Base-by-base conservation (phyloP, 2,329 filamentous ascomycete species). In the Cryphonectria parasitica region DNA sequence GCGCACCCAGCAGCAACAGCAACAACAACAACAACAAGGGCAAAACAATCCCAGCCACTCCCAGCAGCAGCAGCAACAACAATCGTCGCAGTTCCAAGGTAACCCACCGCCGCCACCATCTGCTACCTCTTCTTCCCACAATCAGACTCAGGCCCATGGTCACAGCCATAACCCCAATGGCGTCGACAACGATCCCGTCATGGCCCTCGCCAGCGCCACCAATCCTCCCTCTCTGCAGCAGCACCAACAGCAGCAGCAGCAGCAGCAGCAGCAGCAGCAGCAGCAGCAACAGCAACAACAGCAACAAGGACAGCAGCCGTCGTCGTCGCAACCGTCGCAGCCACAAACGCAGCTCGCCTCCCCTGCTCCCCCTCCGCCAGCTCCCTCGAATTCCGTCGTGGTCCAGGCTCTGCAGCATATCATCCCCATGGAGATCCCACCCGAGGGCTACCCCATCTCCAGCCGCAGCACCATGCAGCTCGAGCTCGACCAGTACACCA, bases 401-500 rank as follows among this genome's bases (percentile, higher is more conserved):
- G 61, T 71, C 43, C 69, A 71, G 36, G 63, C 66, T 17, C 64
- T 71, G 61, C 63, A 63, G 25, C 67, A 58, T 11, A 61, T 69
- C 25, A 61, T 72, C n/a, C 43, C 68, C 19, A 72, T 72, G 71
- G 78, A 80, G 64, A 76, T 79, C 17, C 76, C 79, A n/a, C 79
- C 79, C 19, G 74, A 78, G 68, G 78, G 78, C 71, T 80, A 76
- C 69, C 74, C 76, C 62, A 76, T 80, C 67, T 74, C 76, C 1
- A 79, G 76, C 22, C 78, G 79, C 19, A 76, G 76, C 36, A 74
- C 75, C 58, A 79, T 80, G 75, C 79, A 80, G 71, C 78, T 79
- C 36, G 79, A 80, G 75, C 78, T 80, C 1, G 79, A 80, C 74
- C 67, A 73, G 63, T 80, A 75, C 76, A 80, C 79, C 31, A 76